phyloP scores from a whole-genome alignment of 176 grass and related monocot genomes.

The Zizania latifolia region DNA sequence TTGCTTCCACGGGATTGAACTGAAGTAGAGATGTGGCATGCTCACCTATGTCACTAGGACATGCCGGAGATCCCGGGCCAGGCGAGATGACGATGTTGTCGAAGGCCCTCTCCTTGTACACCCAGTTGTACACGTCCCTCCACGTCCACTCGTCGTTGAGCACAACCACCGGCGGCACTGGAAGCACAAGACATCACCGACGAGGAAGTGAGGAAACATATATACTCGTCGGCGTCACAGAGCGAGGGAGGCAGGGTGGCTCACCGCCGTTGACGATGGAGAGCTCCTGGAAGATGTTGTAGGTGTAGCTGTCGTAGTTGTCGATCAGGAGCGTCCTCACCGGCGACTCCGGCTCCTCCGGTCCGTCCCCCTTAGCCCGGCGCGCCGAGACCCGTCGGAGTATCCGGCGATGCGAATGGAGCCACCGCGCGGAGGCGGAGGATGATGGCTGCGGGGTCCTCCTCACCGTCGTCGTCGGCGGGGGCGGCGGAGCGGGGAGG shows the following conservation, averaged over 20 bases:
- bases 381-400: neutral
- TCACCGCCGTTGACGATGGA: slow-evolving; percentile 87
- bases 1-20: neutral
- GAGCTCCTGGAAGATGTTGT: slow-evolving; percentile 95
- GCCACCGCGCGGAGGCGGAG: neutral
- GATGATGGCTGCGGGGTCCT: neutral
- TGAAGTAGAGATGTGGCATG: slow-evolving; percentile 1
- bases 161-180: slow-evolving; percentile 71
- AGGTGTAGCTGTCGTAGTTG: slow-evolving; percentile 98
- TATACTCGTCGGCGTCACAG: no score
- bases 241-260: neutral
- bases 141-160: slow-evolving; percentile 95
- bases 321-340: slow-evolving; percentile 88
- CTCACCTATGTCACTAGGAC: slow-evolving; percentile 70
- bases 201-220: no score
- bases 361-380: slow-evolving; percentile 13
- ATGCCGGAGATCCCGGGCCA: slow-evolving; percentile 76
- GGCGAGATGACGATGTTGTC: slow-evolving; percentile 97
- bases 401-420: neutral
- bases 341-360: neutral
- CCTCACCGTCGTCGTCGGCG: slow-evolving; percentile 12
- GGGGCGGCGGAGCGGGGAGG: slow-evolving; percentile 23
- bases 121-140: slow-evolving; percentile 53
- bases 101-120: slow-evolving; percentile 71
- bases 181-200: no score